Evolutionary conservation across 2,329 filamentous ascomycete species (phyloP), one percentile per base, ranked within the genome.

Genomic region (Botrytis aclada): DNA sequence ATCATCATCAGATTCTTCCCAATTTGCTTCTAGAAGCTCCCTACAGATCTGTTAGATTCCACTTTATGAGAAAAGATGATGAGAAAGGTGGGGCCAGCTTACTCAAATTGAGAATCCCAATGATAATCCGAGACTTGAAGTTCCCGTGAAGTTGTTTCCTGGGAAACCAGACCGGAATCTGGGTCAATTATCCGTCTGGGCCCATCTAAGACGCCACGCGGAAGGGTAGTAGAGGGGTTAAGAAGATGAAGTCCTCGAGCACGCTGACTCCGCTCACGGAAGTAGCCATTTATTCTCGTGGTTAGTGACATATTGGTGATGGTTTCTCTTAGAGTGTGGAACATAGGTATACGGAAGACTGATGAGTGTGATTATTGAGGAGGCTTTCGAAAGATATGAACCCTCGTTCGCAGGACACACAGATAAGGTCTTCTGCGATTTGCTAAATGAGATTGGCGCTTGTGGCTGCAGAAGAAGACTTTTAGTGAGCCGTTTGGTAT

Each of bases 41-140:
- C 64, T 67, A 16, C 25, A 41, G 5, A 16, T 56, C 0, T 56
- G 34, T 67, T 20, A 67, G 64, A 29, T 67, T 6, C 47, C 20
- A 22, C 39, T 29, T 5, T 37, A 51, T 37, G 14, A 54, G n/a
- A 12, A 39, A 8, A 20, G 9, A 20, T 5, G 22, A 9, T 8
- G 25, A 14, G 25, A 14, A 25, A n/a, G 12, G 22, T 5, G 3
- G 6, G 4, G 6, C n/a, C 18, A 54, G 14, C 47, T 41, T 41
- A 67, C 64, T 56, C 47, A 41, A n/a, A 67, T 22, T 56, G 64
- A 29, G n/a, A 14, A 22, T 54, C 47, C 64, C 64, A 67, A 29
- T 41, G 64, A 8, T 54, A 56, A 14, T 67, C 64, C 1, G 64
- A 67, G 16, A 56, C 34, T 29, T 67, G 45, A 22, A 54, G 47